phyloP scores from a whole-genome alignment of 78 protist species.

The Dictyostelium firmibasis region DNA sequence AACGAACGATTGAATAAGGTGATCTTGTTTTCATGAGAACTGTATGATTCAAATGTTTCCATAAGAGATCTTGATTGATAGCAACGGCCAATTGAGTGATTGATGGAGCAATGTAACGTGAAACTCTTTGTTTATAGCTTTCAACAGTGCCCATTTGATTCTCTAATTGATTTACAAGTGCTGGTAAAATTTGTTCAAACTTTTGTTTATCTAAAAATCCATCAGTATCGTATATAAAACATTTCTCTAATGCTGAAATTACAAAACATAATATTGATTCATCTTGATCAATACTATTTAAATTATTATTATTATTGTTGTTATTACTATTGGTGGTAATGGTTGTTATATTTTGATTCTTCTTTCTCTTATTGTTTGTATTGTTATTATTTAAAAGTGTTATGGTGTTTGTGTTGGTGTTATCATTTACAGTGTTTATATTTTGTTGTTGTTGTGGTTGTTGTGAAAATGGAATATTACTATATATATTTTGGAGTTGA shows the following conservation, averaged over 20 bases:
- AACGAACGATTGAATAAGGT: conserved; percentile 47
- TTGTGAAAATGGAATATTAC: conserved; percentile 16
- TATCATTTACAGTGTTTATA: background rate
- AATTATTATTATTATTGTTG: background rate
- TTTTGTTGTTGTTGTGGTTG: background rate
- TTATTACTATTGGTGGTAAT: background rate
- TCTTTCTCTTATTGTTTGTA: conserved; percentile 17
- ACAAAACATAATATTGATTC: conserved; percentile 1
- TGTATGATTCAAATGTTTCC: conserved; percentile 84
- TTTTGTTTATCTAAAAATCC: conserved; percentile 60
- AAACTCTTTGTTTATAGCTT: background rate
- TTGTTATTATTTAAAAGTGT: background rate
- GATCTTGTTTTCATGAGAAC: conserved; percentile 82
- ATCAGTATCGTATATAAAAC: conserved; percentile 42
- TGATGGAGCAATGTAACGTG: conserved; percentile 35
- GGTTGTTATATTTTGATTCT: background rate
- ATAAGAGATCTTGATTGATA: conserved; percentile 69
- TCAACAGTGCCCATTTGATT: conserved; percentile 60
- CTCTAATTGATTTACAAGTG: conserved; percentile 81
- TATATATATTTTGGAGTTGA: conserved; percentile 2
- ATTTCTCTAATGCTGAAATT: conserved; percentile 62
- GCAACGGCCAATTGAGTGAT: conserved; percentile 83
- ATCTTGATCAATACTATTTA: background rate
- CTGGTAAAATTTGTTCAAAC: conserved; percentile 56
- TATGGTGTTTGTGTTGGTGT: background rate